Base-by-base conservation (phyloP, 1,139 yeast genomes). In the Wickerhamomyces sp. region DNA sequence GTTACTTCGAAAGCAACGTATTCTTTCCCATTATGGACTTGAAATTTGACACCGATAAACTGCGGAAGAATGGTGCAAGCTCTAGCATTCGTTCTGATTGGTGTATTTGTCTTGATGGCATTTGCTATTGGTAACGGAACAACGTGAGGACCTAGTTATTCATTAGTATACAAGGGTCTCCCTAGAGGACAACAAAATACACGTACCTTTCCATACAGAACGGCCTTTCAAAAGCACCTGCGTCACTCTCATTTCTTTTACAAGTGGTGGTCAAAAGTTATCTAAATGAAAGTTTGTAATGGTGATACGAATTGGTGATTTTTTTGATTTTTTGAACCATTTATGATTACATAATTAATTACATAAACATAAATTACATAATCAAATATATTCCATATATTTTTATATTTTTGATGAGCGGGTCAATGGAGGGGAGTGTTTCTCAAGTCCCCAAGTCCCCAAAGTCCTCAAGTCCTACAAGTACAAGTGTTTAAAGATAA, bases 1-100 rank as follows among this genome's bases (percentile, higher is more conserved):
- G 85, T 78, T 26, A 92, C 76, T 52, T 83, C 90, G 36, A 92
- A 75, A 40, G 89, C 90, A 36, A 89, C 95, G 59, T 90, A 92
- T 51, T 89, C 95, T 62, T 84, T 86, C 28, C 98, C 98, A 64
- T 92, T 92, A 65, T 92, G 98, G 33, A 92, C 86, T 64, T 92
- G 96, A 64, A 92, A 92, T 56, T 81, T 84, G 45, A 89, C 71
- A 7, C 98, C 98, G 28, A 92, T 96, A 65, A 92, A 90, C 60
- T 87, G 95, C 18, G 98, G 98, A 40, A 92, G 69, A 42, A 92
- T 86, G 18, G 97, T 92, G 59, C 97, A 92, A 31, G 94, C 72
- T 60, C 98, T 76, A 35, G 97, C 97, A 56, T 89, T 88, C 21
- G 98, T 92, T 65, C 97, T 75, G 45, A 92, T 86, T 9, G 97